These are phyloP conservation scores for Hypoxylon fuscum DNA, from an alignment of 495 filamentous ascomycete genomes.

Conservation along the genomic window DNA sequence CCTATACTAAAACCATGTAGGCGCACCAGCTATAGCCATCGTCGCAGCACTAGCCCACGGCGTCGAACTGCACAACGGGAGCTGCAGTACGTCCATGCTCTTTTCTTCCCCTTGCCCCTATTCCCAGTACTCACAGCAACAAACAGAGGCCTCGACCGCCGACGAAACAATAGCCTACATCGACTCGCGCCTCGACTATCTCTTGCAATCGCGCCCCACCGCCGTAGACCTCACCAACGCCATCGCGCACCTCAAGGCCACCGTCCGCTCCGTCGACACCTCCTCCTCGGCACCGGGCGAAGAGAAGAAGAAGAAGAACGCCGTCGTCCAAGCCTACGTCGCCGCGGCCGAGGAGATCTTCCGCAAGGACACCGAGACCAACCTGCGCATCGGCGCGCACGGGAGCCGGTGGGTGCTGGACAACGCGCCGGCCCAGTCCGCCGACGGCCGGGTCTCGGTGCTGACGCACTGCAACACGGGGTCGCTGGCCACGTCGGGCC, in stretches of 20 bases:
- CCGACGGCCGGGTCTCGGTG: slow-evolving; percentile 67
- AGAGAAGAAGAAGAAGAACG: slow-evolving; percentile 43
- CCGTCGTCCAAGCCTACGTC: slow-evolving; percentile 73
- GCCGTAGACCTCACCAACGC: slow-evolving; percentile 95
- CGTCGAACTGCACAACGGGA: slow-evolving; percentile 70
- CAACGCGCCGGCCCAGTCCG: slow-evolving; percentile 50
- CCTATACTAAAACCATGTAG: slow-evolving; percentile 38
- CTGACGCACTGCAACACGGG: slow-evolving; percentile 98
- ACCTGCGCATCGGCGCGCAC: slow-evolving; percentile 80
- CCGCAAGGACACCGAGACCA: slow-evolving; percentile 84
- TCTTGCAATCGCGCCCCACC: slow-evolving; percentile 87
- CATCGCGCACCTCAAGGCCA: slow-evolving; percentile 74
- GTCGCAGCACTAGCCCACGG: slow-evolving; percentile 90
- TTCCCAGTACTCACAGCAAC: background rate
- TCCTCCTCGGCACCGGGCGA: too few relatives aligned
- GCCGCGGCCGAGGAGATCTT: slow-evolving; percentile 85
- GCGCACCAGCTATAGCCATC: slow-evolving; percentile 96
- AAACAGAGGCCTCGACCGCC: slow-evolving; percentile 47
- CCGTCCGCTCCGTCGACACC: slow-evolving; percentile 54
- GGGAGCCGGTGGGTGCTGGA: slow-evolving; percentile 83
- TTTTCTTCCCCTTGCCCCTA: slow-evolving; percentile 3
- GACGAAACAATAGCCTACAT: slow-evolving; percentile 74
- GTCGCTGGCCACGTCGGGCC: slow-evolving; percentile 94
- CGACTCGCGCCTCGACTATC: slow-evolving; percentile 76
- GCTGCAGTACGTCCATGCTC: slow-evolving; percentile 50